These are phyloP conservation scores for Xylariaceae sp. DNA, from an alignment of 2,329 filamentous ascomycete genomes.

Conservation along the genomic window DNA sequence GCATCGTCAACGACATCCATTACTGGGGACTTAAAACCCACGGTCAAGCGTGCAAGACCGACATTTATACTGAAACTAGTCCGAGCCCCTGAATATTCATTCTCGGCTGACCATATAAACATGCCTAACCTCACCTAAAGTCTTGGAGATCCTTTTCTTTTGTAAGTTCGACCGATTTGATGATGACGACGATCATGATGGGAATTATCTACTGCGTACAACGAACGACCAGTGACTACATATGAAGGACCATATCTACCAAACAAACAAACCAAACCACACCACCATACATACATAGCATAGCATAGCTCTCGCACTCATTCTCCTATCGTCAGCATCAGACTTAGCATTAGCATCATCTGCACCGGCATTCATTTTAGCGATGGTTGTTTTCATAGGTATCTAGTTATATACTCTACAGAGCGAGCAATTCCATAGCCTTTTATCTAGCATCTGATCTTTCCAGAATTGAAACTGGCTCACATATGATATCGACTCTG, in stretches of 20 bases:
- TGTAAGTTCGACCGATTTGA: no score
- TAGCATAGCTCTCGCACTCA: neutral
- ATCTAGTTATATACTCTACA: neutral
- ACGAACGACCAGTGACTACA: neutral
- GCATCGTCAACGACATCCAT: conserved; percentile 4
- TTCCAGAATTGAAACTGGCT: neutral
- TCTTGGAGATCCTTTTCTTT: no score
- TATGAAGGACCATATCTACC: neutral
- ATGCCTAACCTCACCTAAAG: no score
- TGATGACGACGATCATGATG: neutral
- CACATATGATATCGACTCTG: no score
- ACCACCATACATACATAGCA: neutral
- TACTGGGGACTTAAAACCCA: conserved; percentile 8
- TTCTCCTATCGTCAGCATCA: neutral
- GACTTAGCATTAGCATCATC: no score
- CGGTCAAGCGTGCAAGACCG: neutral
- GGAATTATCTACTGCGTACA: neutral
- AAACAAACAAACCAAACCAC: neutral
- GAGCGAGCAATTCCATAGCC: neutral
- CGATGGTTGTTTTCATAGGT: neutral
- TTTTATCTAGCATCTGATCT: neutral
- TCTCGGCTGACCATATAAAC: no score
- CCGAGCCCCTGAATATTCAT: neutral
- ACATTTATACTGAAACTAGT: neutral
- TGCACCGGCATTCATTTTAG: neutral